Evolutionary conservation across 1,284 basidiomycete species (phyloP).

Genomic region (Apiotrichum montevideense): DNA sequence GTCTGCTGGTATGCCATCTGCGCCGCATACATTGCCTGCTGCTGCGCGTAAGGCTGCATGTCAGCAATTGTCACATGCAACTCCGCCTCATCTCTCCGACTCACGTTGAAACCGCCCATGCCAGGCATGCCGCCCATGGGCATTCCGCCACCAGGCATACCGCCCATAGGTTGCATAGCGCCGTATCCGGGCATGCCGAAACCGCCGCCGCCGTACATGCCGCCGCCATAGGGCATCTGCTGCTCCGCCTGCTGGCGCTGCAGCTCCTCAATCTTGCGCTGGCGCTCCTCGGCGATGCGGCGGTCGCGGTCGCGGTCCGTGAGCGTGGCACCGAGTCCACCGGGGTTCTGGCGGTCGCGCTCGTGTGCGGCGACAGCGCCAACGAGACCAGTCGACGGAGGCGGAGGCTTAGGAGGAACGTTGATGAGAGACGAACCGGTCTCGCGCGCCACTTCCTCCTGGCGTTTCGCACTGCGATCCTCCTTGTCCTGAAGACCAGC

Average conservation of each 20-base stretch:
- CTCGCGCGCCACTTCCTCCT: conserved; percentile 87
- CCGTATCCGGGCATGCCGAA: conserved; percentile 9
- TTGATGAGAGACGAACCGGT: conserved; percentile 84
- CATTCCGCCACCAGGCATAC: conserved; percentile 25
- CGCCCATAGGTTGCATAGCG: conserved; percentile 34
- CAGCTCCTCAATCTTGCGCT: conserved; percentile 82
- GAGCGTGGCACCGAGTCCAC: conserved; percentile 85
- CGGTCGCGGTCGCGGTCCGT: conserved; percentile 93
- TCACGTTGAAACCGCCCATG: conserved; percentile 36
- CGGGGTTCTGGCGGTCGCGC: conserved; percentile 85
- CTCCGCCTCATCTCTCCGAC: not conserved
- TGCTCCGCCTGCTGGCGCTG: conserved; percentile 76
- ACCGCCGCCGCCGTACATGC: conserved; percentile 17
- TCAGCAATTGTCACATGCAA: not conserved
- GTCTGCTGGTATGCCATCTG: conserved; percentile 76
- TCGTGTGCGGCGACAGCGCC: conserved; percentile 97
- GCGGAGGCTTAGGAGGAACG: conserved; percentile 87
- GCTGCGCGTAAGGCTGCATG: conserved; percentile 51
- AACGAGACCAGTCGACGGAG: conserved; percentile 88
- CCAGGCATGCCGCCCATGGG: conserved; percentile 23
- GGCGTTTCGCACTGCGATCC: conserved; percentile 87
- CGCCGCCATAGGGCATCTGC: conserved; percentile 1
- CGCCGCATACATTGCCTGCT: conserved; percentile 77
- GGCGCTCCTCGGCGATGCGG: conserved; percentile 79
- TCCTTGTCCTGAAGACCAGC: conserved; percentile 92